phyloP scores from a whole-genome alignment of 257 asterid genomes.

The Fraxinus excelsior region DNA sequence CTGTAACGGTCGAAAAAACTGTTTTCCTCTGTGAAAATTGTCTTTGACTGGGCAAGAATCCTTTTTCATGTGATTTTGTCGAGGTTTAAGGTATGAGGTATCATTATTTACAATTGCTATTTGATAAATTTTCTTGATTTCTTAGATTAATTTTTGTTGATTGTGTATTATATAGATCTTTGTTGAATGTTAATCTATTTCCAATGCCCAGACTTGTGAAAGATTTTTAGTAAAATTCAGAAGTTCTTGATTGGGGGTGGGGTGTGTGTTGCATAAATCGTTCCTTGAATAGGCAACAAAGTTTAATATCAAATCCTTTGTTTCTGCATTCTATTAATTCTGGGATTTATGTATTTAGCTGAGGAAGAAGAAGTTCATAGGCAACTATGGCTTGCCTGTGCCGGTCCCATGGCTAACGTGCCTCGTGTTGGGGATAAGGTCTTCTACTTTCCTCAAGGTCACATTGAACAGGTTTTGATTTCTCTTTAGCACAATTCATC shows the following conservation, averaged over 20 bases:
- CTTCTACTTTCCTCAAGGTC: slow-evolving; percentile 11
- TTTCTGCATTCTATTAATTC: not conserved
- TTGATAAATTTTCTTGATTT: not conserved
- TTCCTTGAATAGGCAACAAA: not conserved
- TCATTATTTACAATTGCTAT: not conserved
- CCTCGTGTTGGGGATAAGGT: slow-evolving; percentile 11
- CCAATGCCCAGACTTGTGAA: not conserved
- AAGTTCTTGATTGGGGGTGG: too few species aligned
- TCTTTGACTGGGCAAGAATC: not conserved
- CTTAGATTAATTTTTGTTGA: not conserved
- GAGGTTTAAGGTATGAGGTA: not conserved
- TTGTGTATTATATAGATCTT: too few species aligned
- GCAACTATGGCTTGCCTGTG: slow-evolving; percentile 13
- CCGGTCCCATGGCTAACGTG: slow-evolving; percentile 5
- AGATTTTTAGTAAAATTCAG: too few species aligned
- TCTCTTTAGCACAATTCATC: not conserved
- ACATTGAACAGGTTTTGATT: slow-evolving; percentile 9
- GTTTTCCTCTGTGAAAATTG: not conserved
- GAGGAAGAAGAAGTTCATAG: not conserved
- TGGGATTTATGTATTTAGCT: not conserved
- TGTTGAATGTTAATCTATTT: too few species aligned
- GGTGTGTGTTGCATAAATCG: not conserved
- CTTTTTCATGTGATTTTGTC: not conserved
- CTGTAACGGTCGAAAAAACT: not conserved
- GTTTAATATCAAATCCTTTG: not conserved